Conservation (phyloP, 1,284 basidiomycete genomes). For the Phlebopus sp. region DNA sequence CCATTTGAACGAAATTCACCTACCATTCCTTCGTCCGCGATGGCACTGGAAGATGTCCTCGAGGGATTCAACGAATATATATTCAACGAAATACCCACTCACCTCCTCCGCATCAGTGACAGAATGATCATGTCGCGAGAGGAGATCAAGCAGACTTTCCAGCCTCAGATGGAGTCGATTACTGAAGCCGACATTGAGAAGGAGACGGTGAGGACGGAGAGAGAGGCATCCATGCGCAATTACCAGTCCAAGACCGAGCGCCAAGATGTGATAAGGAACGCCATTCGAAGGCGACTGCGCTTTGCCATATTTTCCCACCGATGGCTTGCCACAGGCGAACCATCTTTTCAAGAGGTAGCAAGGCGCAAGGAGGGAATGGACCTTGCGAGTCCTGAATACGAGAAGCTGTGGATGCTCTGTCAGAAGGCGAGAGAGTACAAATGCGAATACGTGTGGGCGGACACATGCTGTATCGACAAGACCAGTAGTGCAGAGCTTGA, state of each 20-base stretch:
- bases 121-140: conserved; percentile 1
- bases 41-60: background rate
- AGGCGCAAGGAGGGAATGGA: background rate
- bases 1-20: no score
- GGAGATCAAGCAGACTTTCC: background rate
- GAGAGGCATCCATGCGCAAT: background rate
- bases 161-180: background rate
- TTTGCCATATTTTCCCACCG: conserved; percentile 7
- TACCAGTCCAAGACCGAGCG: background rate
- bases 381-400: background rate
- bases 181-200: conserved; percentile 1
- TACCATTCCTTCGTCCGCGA: background rate
- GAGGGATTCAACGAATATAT: conserved; percentile 4
- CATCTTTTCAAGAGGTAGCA: conserved; percentile 7
- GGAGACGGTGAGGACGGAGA: background rate
- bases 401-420: conserved; percentile 5
- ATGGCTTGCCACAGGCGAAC: conserved; percentile 5
- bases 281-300: background rate
- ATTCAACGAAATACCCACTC: conserved; percentile 5
- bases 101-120: background rate
- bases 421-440: background rate
- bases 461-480: conserved; percentile 9
- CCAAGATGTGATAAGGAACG: background rate
- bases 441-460: conserved; percentile 3
- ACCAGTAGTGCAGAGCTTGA: conserved; percentile 6